Conservation (phyloP, 2,329 filamentous ascomycete species). For the Cladophialophora chaetospira region DNA sequence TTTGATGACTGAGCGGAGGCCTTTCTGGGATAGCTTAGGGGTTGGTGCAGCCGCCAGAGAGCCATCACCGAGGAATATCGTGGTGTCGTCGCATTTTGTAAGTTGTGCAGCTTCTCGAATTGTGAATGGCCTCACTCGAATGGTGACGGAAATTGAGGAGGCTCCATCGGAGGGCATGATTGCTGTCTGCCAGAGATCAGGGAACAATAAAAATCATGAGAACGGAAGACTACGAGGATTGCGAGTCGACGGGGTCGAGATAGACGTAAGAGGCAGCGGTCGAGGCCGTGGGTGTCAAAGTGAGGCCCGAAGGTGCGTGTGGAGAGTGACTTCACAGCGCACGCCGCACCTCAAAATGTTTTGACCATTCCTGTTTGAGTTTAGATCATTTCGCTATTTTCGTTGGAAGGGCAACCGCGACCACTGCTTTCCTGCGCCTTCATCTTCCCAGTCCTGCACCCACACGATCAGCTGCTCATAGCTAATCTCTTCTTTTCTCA, state of each 20-base stretch:
- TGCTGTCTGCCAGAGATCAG: constrained; percentile 9
- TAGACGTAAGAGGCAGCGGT: constrained; percentile 11
- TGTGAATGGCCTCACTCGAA: constrained; percentile 67
- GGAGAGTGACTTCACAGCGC: constrained; percentile 3
- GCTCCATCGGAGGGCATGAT: constrained; percentile 49
- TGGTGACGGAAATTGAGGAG: constrained; percentile 55
- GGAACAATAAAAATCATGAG: constrained; percentile 13
- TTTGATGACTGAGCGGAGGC: constrained; percentile 89
- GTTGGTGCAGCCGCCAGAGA: constrained; percentile 85
- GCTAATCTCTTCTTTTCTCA: too few species aligned
- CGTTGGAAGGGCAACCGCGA: constrained; percentile 7
- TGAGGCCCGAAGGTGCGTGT: constrained; percentile 17
- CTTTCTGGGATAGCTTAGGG: constrained; percentile 81
- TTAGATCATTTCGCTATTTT: neutral
- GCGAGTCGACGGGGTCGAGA: neutral
- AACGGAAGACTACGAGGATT: constrained; percentile 1
- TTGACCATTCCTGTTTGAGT: neutral
- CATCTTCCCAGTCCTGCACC: neutral
- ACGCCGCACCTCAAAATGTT: neutral
- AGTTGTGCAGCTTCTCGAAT: constrained; percentile 95
- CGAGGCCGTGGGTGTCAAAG: constrained; percentile 10
- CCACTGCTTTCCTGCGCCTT: too few species aligned
- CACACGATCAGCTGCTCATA: too few species aligned
- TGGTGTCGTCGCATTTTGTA: constrained; percentile 73
- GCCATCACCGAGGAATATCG: constrained; percentile 92